Evolutionary conservation across 306 rosid species (phyloP), one percentile per base, ranked within the genome.

Genomic region (Dryas octopetala): DNA sequence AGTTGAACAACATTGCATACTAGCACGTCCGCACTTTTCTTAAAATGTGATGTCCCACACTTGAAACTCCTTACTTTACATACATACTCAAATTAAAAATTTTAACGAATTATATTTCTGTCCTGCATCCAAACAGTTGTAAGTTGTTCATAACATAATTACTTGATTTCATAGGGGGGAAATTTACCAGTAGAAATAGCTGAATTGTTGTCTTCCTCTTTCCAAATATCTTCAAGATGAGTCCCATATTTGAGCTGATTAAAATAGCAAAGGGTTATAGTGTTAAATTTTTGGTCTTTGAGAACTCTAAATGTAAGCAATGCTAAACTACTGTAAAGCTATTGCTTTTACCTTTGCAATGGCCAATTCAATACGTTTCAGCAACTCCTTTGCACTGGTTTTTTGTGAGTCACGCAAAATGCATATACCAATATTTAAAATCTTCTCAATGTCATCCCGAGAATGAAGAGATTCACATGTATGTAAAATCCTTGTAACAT

Each of bases 381-480:
- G 72, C 81, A 95, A 73, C 74, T 62, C 75, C 77, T 84, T 88
- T 5, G 93, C 92, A 40, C 43, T 17, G 5, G 83, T 51, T 84
- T 76, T 92, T 48, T 71, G 74, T 5, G 99, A 87, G 73, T 89
- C 96, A 52, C 86, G 89, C 85, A 95, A 85, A 82, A 95, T 79
- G 82, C 92, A 81, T 76, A 86, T 73, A 46, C 97, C 85, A 71
- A 89, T 74, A 66, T 79, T 82, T 61, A 95, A 80, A 75, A 86
- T 81, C 86, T 88, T 87, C 49, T 69, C 91, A 72, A 81, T 78
- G 26, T 83, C 91, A 66, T 85, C 86, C 13, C 71, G 89, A 52
- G 88, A 83, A 69, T 85, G 84, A 55, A 70, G 66, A 66, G 89
- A 62, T 76, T 83, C 85, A 66, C 92, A 90, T 17, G 82, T 73